Evolutionary conservation across 2,329 filamentous ascomycete species (phyloP), one percentile per base, ranked within the genome.

Genomic region (Aspergillus fijiensis): DNA sequence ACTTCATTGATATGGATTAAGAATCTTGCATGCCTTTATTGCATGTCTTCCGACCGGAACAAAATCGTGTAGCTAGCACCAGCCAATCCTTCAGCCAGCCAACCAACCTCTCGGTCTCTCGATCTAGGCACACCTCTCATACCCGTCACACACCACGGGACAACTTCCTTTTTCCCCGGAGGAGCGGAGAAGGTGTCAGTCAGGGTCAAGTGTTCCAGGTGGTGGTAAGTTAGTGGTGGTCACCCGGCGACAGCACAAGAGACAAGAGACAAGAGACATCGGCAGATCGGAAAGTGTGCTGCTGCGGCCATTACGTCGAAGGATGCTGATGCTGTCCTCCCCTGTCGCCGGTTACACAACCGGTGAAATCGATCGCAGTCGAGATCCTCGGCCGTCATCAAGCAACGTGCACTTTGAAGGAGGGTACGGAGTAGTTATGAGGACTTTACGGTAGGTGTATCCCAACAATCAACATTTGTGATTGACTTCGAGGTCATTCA

Each of bases 331-430:
- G 51, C 19, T 19, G 23, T 55, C n/a, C n/a, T 23, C 29, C 27
- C 29, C 52, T 35, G 27, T 45, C 39, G 27, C 52, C 33, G 31
- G 42, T 55, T 55, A 49, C 52, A 55, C 52, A 33, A 47, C 42
- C 52, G 42, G 45, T 31, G 25, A 31, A 16, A 35, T 55, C 52
- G 42, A 55, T 49, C 42, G 29, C 42, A 55, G 52, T 55, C 52
- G 42, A 55, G 52, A 55, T 55, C 48, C 52, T 47, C 42, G 33
- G 6, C 27, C 27, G 27, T 29, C 27, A 29, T 35, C 12, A 35
- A 16, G 33, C 33, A 35, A 35, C 33, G 33, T 35, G 33, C 33
- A 12, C 14, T 16, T 35, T 5, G 33, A 16, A 16, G 5, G 33
- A 16, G 33, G 33, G 4, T 35, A 19, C 19, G 19, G 19, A 19